Evolutionary conservation across 2,329 filamentous ascomycete genomes (phyloP).

Genomic region (Beauveria caledonica): DNA sequence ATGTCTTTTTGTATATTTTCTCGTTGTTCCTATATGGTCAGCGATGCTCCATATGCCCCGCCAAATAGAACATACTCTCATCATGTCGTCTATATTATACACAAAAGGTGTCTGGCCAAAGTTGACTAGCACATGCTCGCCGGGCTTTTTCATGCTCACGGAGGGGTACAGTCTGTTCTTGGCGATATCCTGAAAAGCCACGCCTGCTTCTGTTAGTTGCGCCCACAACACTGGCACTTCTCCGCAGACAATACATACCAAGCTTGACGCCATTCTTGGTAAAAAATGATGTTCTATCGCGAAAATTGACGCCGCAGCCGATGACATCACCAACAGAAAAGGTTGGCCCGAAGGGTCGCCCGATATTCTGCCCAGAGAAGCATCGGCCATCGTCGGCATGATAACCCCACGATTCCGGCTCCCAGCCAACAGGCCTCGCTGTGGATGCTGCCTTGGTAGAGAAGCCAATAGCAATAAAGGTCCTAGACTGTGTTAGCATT

Average conservation of each 20-base stretch:
- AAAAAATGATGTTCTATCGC: constrained; percentile 57
- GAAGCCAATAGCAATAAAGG: constrained; percentile 56
- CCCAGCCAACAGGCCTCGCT: constrained; percentile 56
- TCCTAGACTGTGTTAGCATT: constrained; percentile 28
- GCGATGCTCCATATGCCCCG: background rate
- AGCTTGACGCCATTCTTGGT: constrained; percentile 55
- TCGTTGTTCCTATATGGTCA: constrained; percentile 46
- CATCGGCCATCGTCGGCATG: constrained; percentile 60
- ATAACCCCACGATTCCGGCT: constrained; percentile 60
- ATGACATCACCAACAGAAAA: constrained; percentile 51
- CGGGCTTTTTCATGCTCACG: constrained; percentile 56
- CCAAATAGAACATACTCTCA: constrained; percentile 50
- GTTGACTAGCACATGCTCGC: constrained; percentile 55
- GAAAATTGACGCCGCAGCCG: constrained; percentile 60
- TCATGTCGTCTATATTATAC: constrained; percentile 83
- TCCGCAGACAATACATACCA: constrained; percentile 31
- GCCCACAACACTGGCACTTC: background rate
- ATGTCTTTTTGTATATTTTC: constrained; percentile 54
- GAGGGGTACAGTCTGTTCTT: constrained; percentile 57
- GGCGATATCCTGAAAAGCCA: constrained; percentile 59
- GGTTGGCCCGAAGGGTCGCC: constrained; percentile 47
- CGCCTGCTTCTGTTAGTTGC: constrained; percentile 38
- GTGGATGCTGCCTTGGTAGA: constrained; percentile 45
- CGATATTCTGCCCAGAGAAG: constrained; percentile 48
- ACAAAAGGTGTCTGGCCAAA: constrained; percentile 71